phyloP scores from a whole-genome alignment of 345 rosid genomes.

The Triadica sebifera region DNA sequence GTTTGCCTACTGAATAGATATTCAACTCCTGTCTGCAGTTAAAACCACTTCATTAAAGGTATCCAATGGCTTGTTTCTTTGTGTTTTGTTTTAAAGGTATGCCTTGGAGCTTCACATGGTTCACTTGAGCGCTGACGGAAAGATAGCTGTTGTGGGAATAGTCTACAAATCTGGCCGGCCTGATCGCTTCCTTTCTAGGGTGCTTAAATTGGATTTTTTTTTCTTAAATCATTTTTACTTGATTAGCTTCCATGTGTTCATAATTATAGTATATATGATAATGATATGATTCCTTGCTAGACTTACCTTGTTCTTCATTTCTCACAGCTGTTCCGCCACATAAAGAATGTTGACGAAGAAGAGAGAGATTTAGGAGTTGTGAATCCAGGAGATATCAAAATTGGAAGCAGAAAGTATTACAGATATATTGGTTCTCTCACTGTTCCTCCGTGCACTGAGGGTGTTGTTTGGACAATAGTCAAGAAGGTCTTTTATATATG shows the following conservation, averaged over 20 bases:
- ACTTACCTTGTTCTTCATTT: neutral
- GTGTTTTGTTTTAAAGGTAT: slow-evolving; percentile 29
- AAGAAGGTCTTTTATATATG: slow-evolving; percentile 37
- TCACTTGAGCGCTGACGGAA: slow-evolving; percentile 50
- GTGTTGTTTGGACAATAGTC: slow-evolving; percentile 65
- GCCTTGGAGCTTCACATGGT: slow-evolving; percentile 71
- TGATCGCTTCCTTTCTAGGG: slow-evolving; percentile 55
- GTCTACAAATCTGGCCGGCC: slow-evolving; percentile 58
- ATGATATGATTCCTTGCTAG: neutral
- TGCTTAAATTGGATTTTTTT: no score
- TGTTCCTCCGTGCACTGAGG: slow-evolving; percentile 74
- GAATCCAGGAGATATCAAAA: slow-evolving; percentile 47
- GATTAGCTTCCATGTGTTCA: neutral
- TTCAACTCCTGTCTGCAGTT: no score
- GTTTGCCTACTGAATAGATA: no score
- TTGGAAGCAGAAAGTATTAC: slow-evolving; percentile 60
- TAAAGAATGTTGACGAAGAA: neutral
- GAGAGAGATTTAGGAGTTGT: slow-evolving; percentile 42
- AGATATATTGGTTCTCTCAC: slow-evolving; percentile 83
- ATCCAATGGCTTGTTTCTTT: neutral
- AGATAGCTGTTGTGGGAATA: slow-evolving; percentile 59
- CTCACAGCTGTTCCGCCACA: neutral
- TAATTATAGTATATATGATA: no score
- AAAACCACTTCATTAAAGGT: neutral
- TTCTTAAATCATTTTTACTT: no score